phyloP scores from a whole-genome alignment of 441 rosid species.

The Bocquillonia castaneifolia region DNA sequence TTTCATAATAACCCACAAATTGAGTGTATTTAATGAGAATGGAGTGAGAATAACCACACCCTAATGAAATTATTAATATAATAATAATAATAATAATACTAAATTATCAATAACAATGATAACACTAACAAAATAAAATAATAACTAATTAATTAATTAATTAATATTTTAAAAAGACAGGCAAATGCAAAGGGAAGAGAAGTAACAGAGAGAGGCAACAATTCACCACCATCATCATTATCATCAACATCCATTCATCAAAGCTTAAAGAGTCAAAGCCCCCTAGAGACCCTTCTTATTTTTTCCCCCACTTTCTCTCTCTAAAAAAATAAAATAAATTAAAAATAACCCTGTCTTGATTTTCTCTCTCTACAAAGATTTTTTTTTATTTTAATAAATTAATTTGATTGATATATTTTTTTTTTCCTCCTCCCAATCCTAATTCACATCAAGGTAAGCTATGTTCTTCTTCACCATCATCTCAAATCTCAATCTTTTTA shows the following conservation, averaged over 20 bases:
- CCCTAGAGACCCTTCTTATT: constrained; percentile 25
- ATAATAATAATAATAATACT: too few species aligned
- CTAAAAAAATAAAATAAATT: neutral
- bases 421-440: constrained; percentile 22
- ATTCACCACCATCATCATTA: constrained; percentile 13
- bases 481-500: constrained; percentile 10
- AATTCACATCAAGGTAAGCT: constrained; percentile 22
- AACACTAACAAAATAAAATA: too few species aligned
- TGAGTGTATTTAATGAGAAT: too few species aligned
- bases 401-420: neutral
- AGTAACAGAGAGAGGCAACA: too few species aligned
- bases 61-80: too few species aligned
- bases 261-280: constrained; percentile 39
- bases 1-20: too few species aligned
- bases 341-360: neutral
- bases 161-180: too few species aligned
- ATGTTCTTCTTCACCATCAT: neutral
- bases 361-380: neutral
- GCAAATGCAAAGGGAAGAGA: too few species aligned
- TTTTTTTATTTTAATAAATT: neutral
- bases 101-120: too few species aligned
- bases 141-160: too few species aligned
- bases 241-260: constrained; percentile 4
- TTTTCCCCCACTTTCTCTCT: constrained; percentile 16
- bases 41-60: too few species aligned